Evolutionary conservation across 169 alveolate species (phyloP), one percentile per base, ranked within the genome.

Genomic region (Miamiensis avidus): DNA sequence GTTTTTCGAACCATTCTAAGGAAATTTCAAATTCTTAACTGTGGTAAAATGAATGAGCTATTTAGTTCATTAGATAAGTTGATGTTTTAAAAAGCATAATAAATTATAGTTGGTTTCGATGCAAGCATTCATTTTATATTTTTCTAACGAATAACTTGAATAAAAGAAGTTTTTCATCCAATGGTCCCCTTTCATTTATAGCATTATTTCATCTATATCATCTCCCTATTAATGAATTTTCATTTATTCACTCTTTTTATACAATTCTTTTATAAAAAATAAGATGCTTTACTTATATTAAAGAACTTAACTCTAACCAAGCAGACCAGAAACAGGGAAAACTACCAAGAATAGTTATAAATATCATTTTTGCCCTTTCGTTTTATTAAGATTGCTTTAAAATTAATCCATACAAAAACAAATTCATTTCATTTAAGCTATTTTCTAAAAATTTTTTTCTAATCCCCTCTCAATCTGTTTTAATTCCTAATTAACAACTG

Each of bases 251-350:
- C 84, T 33, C 87, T 86, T 34, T 85, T 79, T 74, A 73, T 28
- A 4, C 73, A 28, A 11, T 49, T 11, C 20, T 11, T 11, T 82
- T 65, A 31, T 69, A 74, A 27, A 82, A 49, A 49, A 87, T 87
- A 31, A 79, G 69, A 16, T 93, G 95, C 30, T 89, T 91, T 76
- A 83, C 84, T 64, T 92, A 82, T 75, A 91, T 85, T 30, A 94
- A 82, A 32, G 86, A 85, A 65, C 91, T 88, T 32, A 96, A 90
- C 77, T 96, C 98, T 0, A 94, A 87, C 97, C 98, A 96, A 30
- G 96, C 94, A 31, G 96, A 91, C 98, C 98, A 96, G 31, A 94
- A 92, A 77, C 94, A 87, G 28, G 98, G 98, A 29, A 88, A 89
- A 74, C 90, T 89, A 82, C 93, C 91, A 28, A 96, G 83, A 77